phyloP scores from a whole-genome alignment of 2,329 filamentous ascomycete species.

The Cladophialophora psammophila region DNA sequence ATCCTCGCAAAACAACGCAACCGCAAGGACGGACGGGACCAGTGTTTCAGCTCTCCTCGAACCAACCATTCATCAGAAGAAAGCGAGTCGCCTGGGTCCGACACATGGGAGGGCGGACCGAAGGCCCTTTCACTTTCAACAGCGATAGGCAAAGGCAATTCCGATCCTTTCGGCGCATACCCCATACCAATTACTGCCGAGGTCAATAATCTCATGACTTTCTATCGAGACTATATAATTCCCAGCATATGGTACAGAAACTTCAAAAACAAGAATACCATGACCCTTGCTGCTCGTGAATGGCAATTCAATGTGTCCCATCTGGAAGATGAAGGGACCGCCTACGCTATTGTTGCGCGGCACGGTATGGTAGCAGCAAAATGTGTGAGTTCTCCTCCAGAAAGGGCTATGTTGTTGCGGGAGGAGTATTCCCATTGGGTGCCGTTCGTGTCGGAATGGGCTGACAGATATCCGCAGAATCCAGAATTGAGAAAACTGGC shows the following conservation, averaged over 20 bases:
- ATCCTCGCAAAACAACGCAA: neutral
- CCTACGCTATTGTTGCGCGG: slow-evolving; percentile 7
- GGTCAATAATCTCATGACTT: slow-evolving; percentile 23
- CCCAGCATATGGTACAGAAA: slow-evolving; percentile 12
- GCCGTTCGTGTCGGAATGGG: too few relatives aligned
- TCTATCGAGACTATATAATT: slow-evolving; percentile 25
- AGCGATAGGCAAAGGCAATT: slow-evolving; percentile 23
- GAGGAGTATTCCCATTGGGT: too few relatives aligned
- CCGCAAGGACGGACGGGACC: neutral
- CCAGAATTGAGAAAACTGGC: slow-evolving; percentile 6
- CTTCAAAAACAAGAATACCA: slow-evolving; percentile 15
- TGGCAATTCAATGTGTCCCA: slow-evolving; percentile 19
- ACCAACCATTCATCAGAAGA: neutral
- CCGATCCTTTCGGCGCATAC: slow-evolving; percentile 25
- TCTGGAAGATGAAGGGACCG: slow-evolving; percentile 14
- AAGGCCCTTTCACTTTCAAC: slow-evolving; percentile 4
- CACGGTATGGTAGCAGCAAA: slow-evolving; percentile 14
- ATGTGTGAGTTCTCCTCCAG: neutral
- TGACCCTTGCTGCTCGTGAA: slow-evolving; percentile 8
- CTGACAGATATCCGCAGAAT: neutral
- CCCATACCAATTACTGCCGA: slow-evolving; percentile 20
- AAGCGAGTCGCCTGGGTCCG: neutral
- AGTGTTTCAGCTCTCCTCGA: neutral
- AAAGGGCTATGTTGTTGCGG: too few relatives aligned
- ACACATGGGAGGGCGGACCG: neutral